Evolutionary conservation across 768 basidiomycete species (phyloP), one percentile per base, ranked within the genome.

Genomic region (Podaxis sp.): DNA sequence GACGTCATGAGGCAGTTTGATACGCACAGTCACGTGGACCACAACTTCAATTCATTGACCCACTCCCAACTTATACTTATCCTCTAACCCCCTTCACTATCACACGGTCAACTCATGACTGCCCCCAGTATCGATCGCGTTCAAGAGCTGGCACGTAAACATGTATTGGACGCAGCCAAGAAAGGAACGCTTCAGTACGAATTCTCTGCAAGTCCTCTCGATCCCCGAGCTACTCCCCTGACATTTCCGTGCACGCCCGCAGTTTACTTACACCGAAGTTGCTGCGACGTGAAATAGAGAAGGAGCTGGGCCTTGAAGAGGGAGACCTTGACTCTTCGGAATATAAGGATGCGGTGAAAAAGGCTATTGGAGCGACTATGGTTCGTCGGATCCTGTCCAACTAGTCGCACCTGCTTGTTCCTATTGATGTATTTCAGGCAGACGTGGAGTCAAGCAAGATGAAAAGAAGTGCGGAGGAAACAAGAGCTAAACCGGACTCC

Each of bases 211-310:
- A 16, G 25, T 23, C 11, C 47, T 23, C 47, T 23, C 25, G 7
- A 23, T 27, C 1, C 21, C 47, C 21, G 47, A 48, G 21, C 16
- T 1, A 6, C 23, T 16, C 9, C 1, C 7, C 25, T 48, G 23
- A 48, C 18, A 2, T 14, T 23, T 21, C 21, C 11, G 11, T 5
- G 7, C 47, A 48, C 11, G 11, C 7, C 21, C 47, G 50, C 62
- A 85, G 82, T 38, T 56, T 67, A 5, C 65, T 80, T 23, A 87
- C 86, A 1, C 76, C 76, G 14, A 80, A 81, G 23, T 73, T 79
- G 11, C 74, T 88, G 25, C 80, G 87, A 11, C 69, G 72, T 58
- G 66, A 74, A n/a, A 55, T 88, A 1, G 87, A 87, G 70, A 65
- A 72, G 25, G 64, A 74, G 23, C 74, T 86, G 47, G 60, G 64